Evolutionary conservation across 108 stramenopile species (phyloP).

Genomic region (Stephanodiscus minutulus): DNA sequence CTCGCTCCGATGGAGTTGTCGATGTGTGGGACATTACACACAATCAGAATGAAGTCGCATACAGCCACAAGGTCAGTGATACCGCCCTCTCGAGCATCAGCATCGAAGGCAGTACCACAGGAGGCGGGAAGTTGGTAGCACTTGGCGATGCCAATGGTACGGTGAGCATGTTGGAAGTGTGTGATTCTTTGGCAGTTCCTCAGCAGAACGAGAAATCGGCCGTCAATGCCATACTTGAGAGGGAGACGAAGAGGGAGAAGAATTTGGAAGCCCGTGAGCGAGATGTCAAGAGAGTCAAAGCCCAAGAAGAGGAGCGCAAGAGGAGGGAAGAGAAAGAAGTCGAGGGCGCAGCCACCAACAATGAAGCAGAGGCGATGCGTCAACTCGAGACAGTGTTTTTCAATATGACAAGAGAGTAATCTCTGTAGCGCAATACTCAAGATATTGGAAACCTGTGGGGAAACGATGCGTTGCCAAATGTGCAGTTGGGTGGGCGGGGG

Average conservation of each 20-base stretch:
- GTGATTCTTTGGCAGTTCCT: constrained; percentile 59
- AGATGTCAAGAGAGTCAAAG: constrained; percentile 48
- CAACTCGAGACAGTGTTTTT: constrained; percentile 23
- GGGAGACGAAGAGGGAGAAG: constrained; percentile 87
- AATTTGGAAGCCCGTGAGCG: constrained; percentile 70
- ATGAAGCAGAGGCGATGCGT: constrained; percentile 16
- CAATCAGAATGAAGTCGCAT: constrained; percentile 86
- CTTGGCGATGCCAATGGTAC: constrained; percentile 86
- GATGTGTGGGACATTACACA: constrained; percentile 90
- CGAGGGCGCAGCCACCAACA: constrained; percentile 12
- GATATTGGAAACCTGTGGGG: too few relatives aligned
- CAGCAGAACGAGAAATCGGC: constrained; percentile 74
- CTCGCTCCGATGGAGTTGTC: constrained; percentile 81
- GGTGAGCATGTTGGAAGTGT: constrained; percentile 83
- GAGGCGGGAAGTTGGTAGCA: constrained; percentile 77
- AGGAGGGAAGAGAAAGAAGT: constrained; percentile 31
- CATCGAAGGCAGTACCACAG: constrained; percentile 66
- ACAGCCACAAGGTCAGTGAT: constrained; percentile 88
- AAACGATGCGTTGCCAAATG: too few relatives aligned
- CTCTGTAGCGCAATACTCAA: too few relatives aligned
- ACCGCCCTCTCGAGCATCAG: constrained; percentile 67
- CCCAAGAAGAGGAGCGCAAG: constrained; percentile 50
- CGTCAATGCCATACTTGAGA: constrained; percentile 78
- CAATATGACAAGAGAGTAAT: not conserved
- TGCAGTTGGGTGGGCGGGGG: too few relatives aligned